phyloP scores from a whole-genome alignment of 2,329 filamentous ascomycete species.

The Colletotrichum lupini region DNA sequence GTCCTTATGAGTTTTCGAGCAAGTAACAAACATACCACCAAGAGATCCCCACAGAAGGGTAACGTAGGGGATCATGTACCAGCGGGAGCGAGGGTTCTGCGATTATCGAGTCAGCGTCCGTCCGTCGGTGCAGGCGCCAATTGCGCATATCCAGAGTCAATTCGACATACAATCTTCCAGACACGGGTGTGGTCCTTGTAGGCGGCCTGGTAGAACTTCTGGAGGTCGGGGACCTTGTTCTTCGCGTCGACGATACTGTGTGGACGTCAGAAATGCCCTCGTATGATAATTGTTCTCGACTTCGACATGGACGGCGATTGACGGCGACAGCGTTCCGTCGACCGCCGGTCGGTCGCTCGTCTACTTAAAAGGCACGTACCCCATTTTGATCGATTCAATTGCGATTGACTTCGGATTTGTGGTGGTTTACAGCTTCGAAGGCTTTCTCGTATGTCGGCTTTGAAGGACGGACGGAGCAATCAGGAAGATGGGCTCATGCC shows the following conservation, averaged over 20 bases:
- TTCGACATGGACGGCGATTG: slow-evolving; percentile 39
- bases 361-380: slow-evolving; percentile 44
- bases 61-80: slow-evolving; percentile 77
- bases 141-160: background rate
- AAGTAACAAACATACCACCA: slow-evolving; percentile 63
- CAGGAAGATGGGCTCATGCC: slow-evolving; percentile 30
- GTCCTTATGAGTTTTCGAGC: background rate
- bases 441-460: slow-evolving; percentile 40
- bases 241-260: slow-evolving; percentile 73
- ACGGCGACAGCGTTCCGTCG: background rate
- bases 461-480: slow-evolving; percentile 40
- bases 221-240: slow-evolving; percentile 81
- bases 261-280: slow-evolving; percentile 43
- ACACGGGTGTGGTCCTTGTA: slow-evolving; percentile 75
- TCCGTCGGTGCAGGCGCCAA: slow-evolving; percentile 5
- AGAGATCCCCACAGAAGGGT: slow-evolving; percentile 71
- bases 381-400: slow-evolving; percentile 51
- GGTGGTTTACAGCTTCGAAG: slow-evolving; percentile 36
- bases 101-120: slow-evolving; percentile 20
- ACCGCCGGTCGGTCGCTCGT: background rate
- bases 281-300: slow-evolving; percentile 19
- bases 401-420: slow-evolving; percentile 39
- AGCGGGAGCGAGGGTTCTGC: slow-evolving; percentile 73
- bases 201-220: slow-evolving; percentile 80
- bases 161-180: slow-evolving; percentile 79